Conservation (phyloP, 129 eudicot species). For the Pittosporum tobira region DNA sequence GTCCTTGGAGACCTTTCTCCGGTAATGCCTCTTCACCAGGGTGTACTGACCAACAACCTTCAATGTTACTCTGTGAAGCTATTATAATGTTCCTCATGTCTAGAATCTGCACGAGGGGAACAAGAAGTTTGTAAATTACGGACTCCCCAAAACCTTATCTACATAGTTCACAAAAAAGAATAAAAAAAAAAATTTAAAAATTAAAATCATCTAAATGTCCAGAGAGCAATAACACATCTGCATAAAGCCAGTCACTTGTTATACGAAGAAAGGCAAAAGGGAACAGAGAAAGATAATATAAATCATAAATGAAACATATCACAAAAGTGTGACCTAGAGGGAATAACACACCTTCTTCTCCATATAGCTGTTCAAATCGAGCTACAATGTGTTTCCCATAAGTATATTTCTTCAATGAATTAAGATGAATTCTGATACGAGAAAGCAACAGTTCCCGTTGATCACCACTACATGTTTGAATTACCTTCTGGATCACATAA, state of each 20-base stretch:
- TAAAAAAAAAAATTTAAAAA: not conserved
- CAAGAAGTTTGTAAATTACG: conserved; percentile 2
- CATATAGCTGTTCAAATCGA: conserved; percentile 66
- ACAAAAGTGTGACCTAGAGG: not conserved
- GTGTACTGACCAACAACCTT: conserved; percentile 6
- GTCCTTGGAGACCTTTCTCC: not conserved
- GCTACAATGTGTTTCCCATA: conserved; percentile 83
- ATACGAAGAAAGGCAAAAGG: not conserved
- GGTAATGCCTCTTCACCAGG: not conserved
- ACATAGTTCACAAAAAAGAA: not conserved
- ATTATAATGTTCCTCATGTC: conserved; percentile 19
- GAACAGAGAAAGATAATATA: not conserved
- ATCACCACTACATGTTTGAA: conserved; percentile 41
- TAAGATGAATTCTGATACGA: conserved; percentile 56
- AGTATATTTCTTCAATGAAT: conserved; percentile 76
- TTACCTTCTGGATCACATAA: conserved; percentile 78
- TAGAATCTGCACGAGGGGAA: conserved; percentile 26
- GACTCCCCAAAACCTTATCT: not conserved
- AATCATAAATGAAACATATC: not conserved
- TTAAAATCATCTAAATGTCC: not conserved
- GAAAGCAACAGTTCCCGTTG: conserved; percentile 52
- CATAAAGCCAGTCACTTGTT: too few relatives aligned
- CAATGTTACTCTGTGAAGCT: conserved; percentile 13
- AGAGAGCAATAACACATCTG: not conserved
- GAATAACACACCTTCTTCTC: conserved; percentile 48